Conservation (phyloP, 169 alveolate genomes). For the Plasmodium malariae region DNA sequence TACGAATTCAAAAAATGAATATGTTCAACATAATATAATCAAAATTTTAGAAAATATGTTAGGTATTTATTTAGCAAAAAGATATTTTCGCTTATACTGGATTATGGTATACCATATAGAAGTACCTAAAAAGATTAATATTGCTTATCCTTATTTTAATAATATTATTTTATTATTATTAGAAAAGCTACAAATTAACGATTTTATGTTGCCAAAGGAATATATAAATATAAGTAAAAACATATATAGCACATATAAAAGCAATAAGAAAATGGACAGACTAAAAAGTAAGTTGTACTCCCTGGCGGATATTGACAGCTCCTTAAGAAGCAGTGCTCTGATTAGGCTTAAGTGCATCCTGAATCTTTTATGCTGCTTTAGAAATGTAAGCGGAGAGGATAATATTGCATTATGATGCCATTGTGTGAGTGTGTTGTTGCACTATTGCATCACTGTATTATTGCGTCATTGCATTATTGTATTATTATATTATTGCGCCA, state of each 20-base stretch:
- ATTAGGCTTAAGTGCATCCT: conserved; percentile 59
- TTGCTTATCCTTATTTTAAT: conserved; percentile 59
- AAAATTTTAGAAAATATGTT: conserved; percentile 53
- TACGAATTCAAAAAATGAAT: conserved; percentile 35
- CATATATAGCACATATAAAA: conserved; percentile 35
- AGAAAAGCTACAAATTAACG: conserved; percentile 68
- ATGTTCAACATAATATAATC: conserved; percentile 52
- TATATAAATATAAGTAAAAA: conserved; percentile 53
- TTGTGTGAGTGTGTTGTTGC: too few species aligned
- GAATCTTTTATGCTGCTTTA: conserved; percentile 49
- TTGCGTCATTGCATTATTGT: too few species aligned
- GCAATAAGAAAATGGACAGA: conserved; percentile 35
- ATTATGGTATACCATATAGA: conserved; percentile 68
- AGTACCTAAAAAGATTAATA: conserved; percentile 58
- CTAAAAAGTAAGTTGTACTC: conserved; percentile 25
- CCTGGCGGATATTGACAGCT: conserved; percentile 24
- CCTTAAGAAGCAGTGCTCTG: conserved; percentile 15
- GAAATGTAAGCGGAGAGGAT: conserved; percentile 28
- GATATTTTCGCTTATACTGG: conserved; percentile 75
- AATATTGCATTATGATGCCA: background rate
- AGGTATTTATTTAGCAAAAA: conserved; percentile 61
- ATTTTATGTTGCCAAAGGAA: conserved; percentile 50
- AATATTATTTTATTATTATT: conserved; percentile 62
- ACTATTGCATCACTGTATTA: too few species aligned
- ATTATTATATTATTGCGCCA: too few species aligned